A percentile compares a stretch with the other conserved stretches of the same genome.
Conservation (phyloP, 2,329 filamentous ascomycete genomes). For the Aspergillus fumigatus region DNA sequence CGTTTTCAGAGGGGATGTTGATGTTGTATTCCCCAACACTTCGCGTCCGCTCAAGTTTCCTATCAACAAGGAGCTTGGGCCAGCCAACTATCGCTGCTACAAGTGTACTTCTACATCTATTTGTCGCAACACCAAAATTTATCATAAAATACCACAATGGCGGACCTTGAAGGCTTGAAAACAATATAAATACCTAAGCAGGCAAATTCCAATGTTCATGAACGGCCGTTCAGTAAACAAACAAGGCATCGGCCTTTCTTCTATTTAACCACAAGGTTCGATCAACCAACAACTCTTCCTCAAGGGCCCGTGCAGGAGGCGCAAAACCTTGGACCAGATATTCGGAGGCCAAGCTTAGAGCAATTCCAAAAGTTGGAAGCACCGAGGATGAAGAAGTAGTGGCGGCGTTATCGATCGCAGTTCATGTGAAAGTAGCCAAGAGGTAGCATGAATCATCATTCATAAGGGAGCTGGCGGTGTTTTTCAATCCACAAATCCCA, state of each 20-base stretch:
- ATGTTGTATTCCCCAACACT: conserved; percentile 5
- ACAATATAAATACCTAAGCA: neutral
- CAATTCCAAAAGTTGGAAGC: neutral
- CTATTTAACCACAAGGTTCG: neutral
- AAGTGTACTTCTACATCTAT: neutral
- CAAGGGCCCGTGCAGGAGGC: neutral
- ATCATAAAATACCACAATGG: neutral
- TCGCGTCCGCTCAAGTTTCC: conserved; percentile 22
- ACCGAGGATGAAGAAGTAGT: neutral
- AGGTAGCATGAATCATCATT: neutral
- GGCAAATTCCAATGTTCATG: neutral
- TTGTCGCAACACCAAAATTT: neutral
- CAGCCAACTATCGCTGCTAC: conserved; percentile 16
- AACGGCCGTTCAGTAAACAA: neutral
- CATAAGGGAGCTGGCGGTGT: neutral
- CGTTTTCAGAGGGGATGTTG: conserved; percentile 8
- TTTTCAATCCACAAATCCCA: conserved; percentile 50
- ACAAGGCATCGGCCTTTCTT: neutral
- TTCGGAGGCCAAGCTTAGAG: neutral
- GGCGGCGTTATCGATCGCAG: neutral
- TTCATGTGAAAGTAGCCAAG: neutral
- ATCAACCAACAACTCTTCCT: neutral
- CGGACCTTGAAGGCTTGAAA: neutral
- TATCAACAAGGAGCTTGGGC: conserved; percentile 38
- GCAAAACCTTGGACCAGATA: neutral